Percentiles rank a stretch among this genome's conserved stretches.
phyloP scores from a whole-genome alignment of 352 stramenopile genomes.

The Peronospora belbahrii region DNA sequence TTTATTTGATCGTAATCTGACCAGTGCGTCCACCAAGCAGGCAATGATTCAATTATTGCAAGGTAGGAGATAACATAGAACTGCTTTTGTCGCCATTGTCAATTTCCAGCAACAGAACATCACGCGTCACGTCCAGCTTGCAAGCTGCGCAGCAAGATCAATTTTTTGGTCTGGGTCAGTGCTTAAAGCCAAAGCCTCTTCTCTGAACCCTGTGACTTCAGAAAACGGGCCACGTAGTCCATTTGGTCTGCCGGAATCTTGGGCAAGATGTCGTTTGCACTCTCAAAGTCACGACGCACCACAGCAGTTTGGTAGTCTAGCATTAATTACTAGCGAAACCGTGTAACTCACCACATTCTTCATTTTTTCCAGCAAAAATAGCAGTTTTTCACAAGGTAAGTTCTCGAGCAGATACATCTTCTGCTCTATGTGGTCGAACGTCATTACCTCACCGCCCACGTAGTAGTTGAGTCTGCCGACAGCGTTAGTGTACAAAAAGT shows the following conservation, averaged over 20 bases:
- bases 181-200: constrained; percentile 91
- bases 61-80: too few species aligned
- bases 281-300: constrained; percentile 96
- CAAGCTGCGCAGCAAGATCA: constrained; percentile 95
- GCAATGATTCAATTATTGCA: too few species aligned
- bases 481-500: constrained; percentile 98
- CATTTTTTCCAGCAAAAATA: constrained; percentile 98
- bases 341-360: constrained; percentile 90
- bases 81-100: constrained; percentile 37
- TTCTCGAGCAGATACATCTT: constrained; percentile 98
- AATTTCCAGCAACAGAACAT: constrained; percentile 90
- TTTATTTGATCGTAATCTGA: too few species aligned
- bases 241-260: constrained; percentile 88
- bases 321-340: constrained; percentile 91
- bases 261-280: constrained; percentile 94
- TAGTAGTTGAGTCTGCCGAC: constrained; percentile 96
- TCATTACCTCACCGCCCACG: constrained; percentile 99
- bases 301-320: constrained; percentile 99
- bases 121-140: constrained; percentile 91
- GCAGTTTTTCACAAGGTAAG: constrained; percentile 95
- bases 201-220: constrained; percentile 98
- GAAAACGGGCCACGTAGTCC: constrained; percentile 87
- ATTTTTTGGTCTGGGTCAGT: constrained; percentile 97
- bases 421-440: constrained; percentile 91
- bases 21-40: too few species aligned